Base-by-base conservation (phyloP, 2,329 filamentous ascomycete genomes). In the Paecilomyces sp. region DNA sequence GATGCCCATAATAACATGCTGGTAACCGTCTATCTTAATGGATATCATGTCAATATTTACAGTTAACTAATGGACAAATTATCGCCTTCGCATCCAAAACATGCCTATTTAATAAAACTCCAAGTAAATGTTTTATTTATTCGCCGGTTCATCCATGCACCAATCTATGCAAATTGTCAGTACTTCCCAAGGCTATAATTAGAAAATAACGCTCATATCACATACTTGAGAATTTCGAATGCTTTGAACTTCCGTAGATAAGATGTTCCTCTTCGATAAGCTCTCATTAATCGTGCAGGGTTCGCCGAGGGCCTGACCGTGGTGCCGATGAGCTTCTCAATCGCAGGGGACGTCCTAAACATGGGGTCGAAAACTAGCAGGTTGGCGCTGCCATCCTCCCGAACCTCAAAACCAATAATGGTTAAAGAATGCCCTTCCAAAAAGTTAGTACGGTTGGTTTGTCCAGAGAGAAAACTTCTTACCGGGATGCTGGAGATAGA, bases 331-430 rank as follows among this genome's bases (percentile, higher is more conserved):
- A 91, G 74, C 57, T 83, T 83, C 62, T 79, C 81, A 67, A 95
- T 82, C 18, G 80, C 81, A 2, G 80, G 79, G 0, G 88, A 84
- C 54, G 92, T 88, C 58, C 83, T 86, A 72, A 90, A 91, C 77
- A 89, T 89, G 1, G 93, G 92, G 70, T 97, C 92, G 70, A 96
- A 96, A 12, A 96, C 89, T 0, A 97, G 79, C 18, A 97, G 78
- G 65, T 90, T 89, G 57, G 81, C 77, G 18, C 79, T 78, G 28
- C 89, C 89, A 61, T 88, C 82, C 34, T 76, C 79, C 30, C 82
- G 83, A 64, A 83, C 85, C 74, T 97, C 92, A 28, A 96, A 81
- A 0, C 93, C 93, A 58, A 97, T 81, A 57, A 97, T 91, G 0
- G 91, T 96, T 79, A 96, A 81, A 1, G 92, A 97, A 72, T 97